Evolutionary conservation across 2,329 filamentous ascomycete genomes (phyloP).

Genomic region (Cladosporium sp.): DNA sequence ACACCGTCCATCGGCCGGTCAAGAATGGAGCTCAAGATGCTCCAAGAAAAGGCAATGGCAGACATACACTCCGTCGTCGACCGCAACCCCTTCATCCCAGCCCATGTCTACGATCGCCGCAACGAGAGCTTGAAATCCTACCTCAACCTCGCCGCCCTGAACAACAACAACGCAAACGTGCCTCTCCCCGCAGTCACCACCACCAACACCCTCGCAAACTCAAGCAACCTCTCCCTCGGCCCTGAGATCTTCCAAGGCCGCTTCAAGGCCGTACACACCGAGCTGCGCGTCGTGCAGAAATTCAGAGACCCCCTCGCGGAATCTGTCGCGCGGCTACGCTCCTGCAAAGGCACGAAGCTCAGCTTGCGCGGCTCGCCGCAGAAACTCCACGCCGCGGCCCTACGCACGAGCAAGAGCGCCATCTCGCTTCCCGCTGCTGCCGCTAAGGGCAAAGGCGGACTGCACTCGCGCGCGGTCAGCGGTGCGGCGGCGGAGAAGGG

Average conservation of each 20-base stretch:
- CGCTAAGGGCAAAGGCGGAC: constrained; percentile 11
- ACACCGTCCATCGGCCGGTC: constrained; percentile 37
- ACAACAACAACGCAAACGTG: constrained; percentile 22
- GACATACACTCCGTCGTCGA: constrained; percentile 35
- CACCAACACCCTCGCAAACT: constrained; percentile 20
- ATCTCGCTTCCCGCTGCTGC: constrained; percentile 25
- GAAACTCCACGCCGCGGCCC: constrained; percentile 19
- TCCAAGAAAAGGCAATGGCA: constrained; percentile 38
- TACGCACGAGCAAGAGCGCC: constrained; percentile 30
- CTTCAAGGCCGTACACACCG: constrained; percentile 39
- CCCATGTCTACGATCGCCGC: constrained; percentile 38
- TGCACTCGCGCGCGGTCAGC: constrained; percentile 23
- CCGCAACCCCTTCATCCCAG: constrained; percentile 33
- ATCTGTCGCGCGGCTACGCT: constrained; percentile 31
- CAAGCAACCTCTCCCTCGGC: constrained; percentile 27
- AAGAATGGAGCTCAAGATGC: constrained; percentile 36
- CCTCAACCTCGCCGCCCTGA: constrained; percentile 25
- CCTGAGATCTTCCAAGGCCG: constrained; percentile 40
- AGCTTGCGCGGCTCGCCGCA: constrained; percentile 19
- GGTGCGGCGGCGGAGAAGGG: constrained; percentile 18
- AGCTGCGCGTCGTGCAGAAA: constrained; percentile 38
- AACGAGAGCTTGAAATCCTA: constrained; percentile 39
- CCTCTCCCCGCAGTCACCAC: constrained; percentile 20
- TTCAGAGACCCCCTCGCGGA: constrained; percentile 39
- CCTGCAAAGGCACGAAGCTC: constrained; percentile 27